These are phyloP conservation scores for Sordariomycetes sp. DNA, from an alignment of 2,329 filamentous ascomycete species.

Conservation along the genomic window DNA sequence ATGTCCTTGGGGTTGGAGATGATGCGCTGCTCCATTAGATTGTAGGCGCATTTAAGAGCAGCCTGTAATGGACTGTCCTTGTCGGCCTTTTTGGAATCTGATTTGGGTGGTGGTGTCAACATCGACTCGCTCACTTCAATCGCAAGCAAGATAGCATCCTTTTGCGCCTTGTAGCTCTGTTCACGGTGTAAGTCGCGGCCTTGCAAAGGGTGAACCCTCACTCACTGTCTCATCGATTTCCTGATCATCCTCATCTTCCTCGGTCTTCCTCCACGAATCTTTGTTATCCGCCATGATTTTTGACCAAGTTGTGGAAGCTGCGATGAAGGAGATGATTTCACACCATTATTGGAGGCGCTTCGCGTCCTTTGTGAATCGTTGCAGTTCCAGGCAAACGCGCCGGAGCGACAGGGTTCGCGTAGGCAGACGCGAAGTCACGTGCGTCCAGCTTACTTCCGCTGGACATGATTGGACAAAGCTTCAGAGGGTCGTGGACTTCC, in stretches of 20 bases:
- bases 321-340: too few relatives aligned
- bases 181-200: conserved; percentile 4
- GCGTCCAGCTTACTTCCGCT: background rate
- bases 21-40: conserved; percentile 96
- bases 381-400: conserved; percentile 6
- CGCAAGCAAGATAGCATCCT: conserved; percentile 96
- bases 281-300: conserved; percentile 21
- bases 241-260: conserved; percentile 56
- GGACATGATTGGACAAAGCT: conserved; percentile 1
- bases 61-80: conserved; percentile 71
- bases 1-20: conserved; percentile 94
- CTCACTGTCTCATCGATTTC: conserved; percentile 54
- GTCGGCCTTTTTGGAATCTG: conserved; percentile 65
- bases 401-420: conserved; percentile 2
- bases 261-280: conserved; percentile 36
- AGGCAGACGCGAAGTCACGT: conserved; percentile 6
- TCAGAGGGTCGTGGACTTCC: background rate
- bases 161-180: conserved; percentile 81
- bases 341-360: background rate
- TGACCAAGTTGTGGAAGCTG: too few relatives aligned
- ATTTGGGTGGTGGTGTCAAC: conserved; percentile 57
- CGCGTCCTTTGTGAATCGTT: background rate
- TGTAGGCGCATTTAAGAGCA: conserved; percentile 87
- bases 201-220: conserved; percentile 1
- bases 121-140: conserved; percentile 89